Conservation (phyloP, 2,329 filamentous ascomycete species). For the Pseudofabraea citricarpa region DNA sequence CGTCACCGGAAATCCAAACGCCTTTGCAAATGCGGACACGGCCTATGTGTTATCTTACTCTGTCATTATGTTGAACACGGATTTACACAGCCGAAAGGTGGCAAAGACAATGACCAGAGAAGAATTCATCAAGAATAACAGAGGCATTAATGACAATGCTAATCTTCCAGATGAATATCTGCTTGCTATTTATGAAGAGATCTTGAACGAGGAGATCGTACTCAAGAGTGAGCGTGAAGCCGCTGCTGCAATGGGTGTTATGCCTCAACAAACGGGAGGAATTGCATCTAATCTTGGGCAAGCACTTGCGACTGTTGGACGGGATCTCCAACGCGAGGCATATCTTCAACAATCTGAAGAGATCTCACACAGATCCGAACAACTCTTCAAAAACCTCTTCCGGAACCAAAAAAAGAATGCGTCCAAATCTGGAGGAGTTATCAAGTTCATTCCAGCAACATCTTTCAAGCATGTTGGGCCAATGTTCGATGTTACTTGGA, state of each 20-base stretch:
- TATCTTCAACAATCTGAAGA: slow-evolving; percentile 95
- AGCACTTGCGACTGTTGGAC: slow-evolving; percentile 84
- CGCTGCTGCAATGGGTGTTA: slow-evolving; percentile 71
- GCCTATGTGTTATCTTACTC: slow-evolving; percentile 96
- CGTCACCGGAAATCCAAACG: slow-evolving; percentile 89
- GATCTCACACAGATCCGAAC: slow-evolving; percentile 68
- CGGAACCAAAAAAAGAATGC: slow-evolving; percentile 82
- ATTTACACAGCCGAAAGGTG: slow-evolving; percentile 87
- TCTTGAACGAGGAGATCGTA: slow-evolving; percentile 86
- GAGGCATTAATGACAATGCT: slow-evolving; percentile 94
- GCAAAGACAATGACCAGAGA: slow-evolving; percentile 85
- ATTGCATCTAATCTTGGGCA: slow-evolving; percentile 82
- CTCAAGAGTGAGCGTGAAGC: slow-evolving; percentile 87
- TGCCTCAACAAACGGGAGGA: slow-evolving; percentile 56
- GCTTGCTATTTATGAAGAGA: slow-evolving; percentile 85
- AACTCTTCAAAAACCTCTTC: slow-evolving; percentile 90
- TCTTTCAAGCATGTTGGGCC: slow-evolving; percentile 93
- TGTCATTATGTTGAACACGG: slow-evolving; percentile 93
- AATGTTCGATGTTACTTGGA: slow-evolving; percentile 99
- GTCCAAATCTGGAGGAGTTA: slow-evolving; percentile 53
- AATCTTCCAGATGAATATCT: slow-evolving; percentile 93
- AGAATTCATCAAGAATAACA: slow-evolving; percentile 98
- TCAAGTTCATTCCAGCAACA: slow-evolving; percentile 85
- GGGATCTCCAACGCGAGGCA: slow-evolving; percentile 87
- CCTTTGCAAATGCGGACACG: slow-evolving; percentile 96